These are phyloP conservation scores for Mycena belliarum DNA, from an alignment of 768 basidiomycete species.

Conservation along the genomic window DNA sequence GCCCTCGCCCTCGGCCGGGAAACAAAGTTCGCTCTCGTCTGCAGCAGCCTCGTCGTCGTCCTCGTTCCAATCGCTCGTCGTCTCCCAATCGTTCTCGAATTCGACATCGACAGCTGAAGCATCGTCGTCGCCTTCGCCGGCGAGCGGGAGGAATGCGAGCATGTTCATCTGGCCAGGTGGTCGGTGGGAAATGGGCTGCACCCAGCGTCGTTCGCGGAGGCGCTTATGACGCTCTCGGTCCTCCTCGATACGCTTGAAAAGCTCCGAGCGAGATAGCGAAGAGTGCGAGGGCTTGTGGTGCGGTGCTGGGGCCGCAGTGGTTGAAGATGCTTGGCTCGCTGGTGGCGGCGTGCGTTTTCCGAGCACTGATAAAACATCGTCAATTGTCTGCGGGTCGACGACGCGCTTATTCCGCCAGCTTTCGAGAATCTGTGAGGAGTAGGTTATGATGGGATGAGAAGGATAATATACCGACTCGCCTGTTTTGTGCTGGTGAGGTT, in stretches of 20 bases:
- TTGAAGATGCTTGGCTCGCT: constrained; percentile 26
- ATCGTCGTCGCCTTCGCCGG: constrained; percentile 53
- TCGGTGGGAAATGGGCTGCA: constrained; percentile 70
- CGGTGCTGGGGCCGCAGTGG: constrained; percentile 21
- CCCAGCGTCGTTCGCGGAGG: constrained; percentile 88
- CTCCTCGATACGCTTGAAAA: constrained; percentile 87
- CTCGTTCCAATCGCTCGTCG: constrained; percentile 89
- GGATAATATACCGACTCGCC: constrained; percentile 43
- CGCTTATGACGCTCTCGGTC: constrained; percentile 92
- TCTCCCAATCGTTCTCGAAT: constrained; percentile 89
- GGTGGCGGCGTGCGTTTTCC: constrained; percentile 40
- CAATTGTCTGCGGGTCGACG: constrained; percentile 76
- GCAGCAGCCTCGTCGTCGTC: constrained; percentile 76
- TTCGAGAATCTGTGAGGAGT: constrained; percentile 71
- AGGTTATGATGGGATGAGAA: background rate
- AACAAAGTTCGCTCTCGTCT: constrained; percentile 75
- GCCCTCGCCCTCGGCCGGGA: constrained; percentile 49
- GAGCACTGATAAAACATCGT: constrained; percentile 63
- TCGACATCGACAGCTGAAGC: constrained; percentile 75
- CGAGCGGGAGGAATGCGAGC: constrained; percentile 62
- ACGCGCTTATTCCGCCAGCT: constrained; percentile 87
- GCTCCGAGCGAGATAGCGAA: constrained; percentile 61
- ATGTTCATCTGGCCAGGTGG: constrained; percentile 46
- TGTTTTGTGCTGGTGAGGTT: constrained; percentile 89
- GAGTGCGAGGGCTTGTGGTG: constrained; percentile 23